A percentile compares a stretch with the other conserved stretches of the same genome.
phyloP scores from a whole-genome alignment of 148 eudicot species.

The Amaranthus palmeri region DNA sequence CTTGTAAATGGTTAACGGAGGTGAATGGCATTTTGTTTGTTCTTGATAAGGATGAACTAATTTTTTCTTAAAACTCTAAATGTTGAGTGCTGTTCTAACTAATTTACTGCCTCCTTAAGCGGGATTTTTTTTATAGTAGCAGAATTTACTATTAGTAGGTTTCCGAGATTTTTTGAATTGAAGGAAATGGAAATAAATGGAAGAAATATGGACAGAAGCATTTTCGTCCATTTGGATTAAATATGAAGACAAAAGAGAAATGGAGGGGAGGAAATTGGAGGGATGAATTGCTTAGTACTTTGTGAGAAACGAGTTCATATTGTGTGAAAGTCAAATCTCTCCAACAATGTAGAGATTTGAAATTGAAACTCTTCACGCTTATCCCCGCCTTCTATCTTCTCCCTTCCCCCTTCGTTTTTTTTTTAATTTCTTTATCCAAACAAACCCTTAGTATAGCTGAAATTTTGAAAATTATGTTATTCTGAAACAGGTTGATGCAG shows the following conservation, averaged over 20 bases:
- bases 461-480: constrained; percentile 3
- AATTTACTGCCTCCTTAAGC: background rate
- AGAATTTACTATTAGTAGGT: background rate
- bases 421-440: background rate
- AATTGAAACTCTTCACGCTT: no score
- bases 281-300: no score
- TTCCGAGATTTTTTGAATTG: no score
- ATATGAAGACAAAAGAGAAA: no score
- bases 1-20: background rate
- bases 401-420: no score
- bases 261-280: no score
- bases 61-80: background rate
- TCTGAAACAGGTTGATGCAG: constrained; percentile 81
- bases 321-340: no score
- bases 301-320: no score
- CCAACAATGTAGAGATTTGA: no score
- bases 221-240: no score
- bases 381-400: no score
- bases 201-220: no score
- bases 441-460: background rate
- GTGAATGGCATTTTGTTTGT: background rate
- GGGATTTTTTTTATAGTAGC: background rate
- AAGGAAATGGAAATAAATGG: background rate
- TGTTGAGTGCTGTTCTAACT: background rate
- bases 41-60: constrained; percentile 8